Evolutionary conservation across 805 yeast species (phyloP).

Genomic region (Kodamaea sagamina): DNA sequence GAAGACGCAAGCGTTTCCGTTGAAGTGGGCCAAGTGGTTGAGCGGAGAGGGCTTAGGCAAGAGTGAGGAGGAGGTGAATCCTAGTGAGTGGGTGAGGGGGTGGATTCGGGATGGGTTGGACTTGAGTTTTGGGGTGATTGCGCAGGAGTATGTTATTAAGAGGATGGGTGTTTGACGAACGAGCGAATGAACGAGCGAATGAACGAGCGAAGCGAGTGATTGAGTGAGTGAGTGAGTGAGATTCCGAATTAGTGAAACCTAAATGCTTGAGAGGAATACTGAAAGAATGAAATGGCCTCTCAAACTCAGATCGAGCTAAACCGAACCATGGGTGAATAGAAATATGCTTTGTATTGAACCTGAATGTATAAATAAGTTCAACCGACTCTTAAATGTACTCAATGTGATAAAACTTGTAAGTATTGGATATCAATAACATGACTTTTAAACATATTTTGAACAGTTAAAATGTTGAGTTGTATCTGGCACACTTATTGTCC

Average conservation of each 20-base stretch:
- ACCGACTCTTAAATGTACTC: no score
- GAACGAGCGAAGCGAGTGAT: constrained; percentile 5
- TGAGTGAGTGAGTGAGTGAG: neutral
- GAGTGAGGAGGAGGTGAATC: constrained; percentile 30
- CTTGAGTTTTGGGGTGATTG: constrained; percentile 79
- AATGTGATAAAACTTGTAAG: no score
- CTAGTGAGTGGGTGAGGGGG: constrained; percentile 45
- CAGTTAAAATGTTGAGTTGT: no score
- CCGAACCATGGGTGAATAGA: no score
- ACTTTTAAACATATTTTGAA: no score
- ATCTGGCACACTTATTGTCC: no score
- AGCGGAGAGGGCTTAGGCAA: constrained; percentile 42
- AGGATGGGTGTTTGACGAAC: constrained; percentile 93
- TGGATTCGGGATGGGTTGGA: constrained; percentile 63
- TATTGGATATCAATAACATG: no score
- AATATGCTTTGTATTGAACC: no score
- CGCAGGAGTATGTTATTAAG: constrained; percentile 86
- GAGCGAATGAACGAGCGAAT: constrained; percentile 19
- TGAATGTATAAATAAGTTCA: no score
- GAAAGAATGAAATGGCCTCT: no score
- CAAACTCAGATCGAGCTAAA: no score
- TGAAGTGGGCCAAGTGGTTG: constrained; percentile 94
- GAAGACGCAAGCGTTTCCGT: constrained; percentile 87
- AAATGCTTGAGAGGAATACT: no score
- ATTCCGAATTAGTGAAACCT: neutral